Evolutionary conservation across 495 filamentous ascomycete species (phyloP).

Genomic region (Choiromyces venosus): DNA sequence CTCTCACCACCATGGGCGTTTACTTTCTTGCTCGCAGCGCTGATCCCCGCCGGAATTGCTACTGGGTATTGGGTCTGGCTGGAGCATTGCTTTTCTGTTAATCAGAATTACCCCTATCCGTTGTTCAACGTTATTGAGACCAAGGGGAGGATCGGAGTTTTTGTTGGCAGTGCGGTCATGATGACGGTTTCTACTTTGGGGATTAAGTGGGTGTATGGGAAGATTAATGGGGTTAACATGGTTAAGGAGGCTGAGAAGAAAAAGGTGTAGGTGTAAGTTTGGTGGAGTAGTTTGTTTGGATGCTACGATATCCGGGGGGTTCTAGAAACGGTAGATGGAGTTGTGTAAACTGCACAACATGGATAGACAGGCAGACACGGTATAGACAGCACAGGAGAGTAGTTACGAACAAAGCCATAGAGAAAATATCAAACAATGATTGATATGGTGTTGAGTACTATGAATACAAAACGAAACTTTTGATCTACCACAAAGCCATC

Average conservation of each 20-base stretch:
- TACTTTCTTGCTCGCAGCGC: conserved; percentile 54
- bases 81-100: conserved; percentile 49
- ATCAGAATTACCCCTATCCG: conserved; percentile 68
- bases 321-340: not conserved
- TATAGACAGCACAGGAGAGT: not conserved
- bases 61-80: conserved; percentile 85
- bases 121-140: conserved; percentile 63
- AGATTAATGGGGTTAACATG: conserved; percentile 59
- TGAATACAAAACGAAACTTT: not conserved
- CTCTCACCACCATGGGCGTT: conserved; percentile 79
- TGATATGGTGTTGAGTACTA: not conserved
- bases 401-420: not conserved
- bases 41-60: conserved; percentile 59
- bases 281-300: not conserved
- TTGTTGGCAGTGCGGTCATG: conserved; percentile 59
- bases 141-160: conserved; percentile 60
- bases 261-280: conserved; percentile 4
- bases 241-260: conserved; percentile 39
- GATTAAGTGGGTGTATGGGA: conserved; percentile 63
- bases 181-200: conserved; percentile 65
- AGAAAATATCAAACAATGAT: not conserved
- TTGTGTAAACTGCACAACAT: not conserved
- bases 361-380: not conserved
- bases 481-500: not conserved
- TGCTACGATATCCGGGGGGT: not conserved